These are phyloP conservation scores for Colletotrichum agaves DNA, from an alignment of 2,329 filamentous ascomycete genomes.

Conservation along the genomic window DNA sequence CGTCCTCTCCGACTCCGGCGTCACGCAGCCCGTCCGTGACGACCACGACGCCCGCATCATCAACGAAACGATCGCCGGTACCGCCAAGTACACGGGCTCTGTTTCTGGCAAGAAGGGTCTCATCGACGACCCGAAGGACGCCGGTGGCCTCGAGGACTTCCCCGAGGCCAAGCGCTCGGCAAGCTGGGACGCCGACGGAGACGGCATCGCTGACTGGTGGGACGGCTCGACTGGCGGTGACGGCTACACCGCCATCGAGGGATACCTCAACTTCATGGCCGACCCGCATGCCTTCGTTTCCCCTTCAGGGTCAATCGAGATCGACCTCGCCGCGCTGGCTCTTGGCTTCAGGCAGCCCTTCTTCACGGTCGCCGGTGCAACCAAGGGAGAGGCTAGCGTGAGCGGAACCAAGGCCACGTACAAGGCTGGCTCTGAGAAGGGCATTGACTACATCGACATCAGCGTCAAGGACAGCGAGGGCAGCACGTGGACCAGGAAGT, in stretches of 20 bases:
- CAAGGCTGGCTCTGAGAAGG: conserved; percentile 32
- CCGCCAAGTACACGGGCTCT: conserved; percentile 45
- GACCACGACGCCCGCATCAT: conserved; percentile 48
- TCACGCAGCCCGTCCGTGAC: conserved; percentile 45
- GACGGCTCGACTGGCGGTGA: conserved; percentile 46
- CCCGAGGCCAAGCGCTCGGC: conserved; percentile 41
- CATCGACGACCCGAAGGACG: conserved; percentile 47
- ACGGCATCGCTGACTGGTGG: conserved; percentile 51
- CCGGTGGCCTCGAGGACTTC: conserved; percentile 48
- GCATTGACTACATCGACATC: conserved; percentile 38
- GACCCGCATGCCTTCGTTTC: conserved; percentile 47
- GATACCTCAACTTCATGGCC: conserved; percentile 49
- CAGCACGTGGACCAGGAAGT: conserved; percentile 38
- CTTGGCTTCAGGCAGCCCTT: conserved; percentile 39
- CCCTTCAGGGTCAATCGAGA: conserved; percentile 39
- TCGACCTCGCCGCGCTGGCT: conserved; percentile 43
- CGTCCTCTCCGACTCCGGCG: conserved; percentile 47
- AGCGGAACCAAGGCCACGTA: conserved; percentile 34
- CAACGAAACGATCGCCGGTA: conserved; percentile 45
- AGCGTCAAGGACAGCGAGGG: conserved; percentile 39
- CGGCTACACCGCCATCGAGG: conserved; percentile 47
- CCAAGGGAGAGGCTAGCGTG: conserved; percentile 37
- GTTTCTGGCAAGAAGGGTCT: conserved; percentile 45
- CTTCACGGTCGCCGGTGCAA: conserved; percentile 30
- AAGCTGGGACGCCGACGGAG: conserved; percentile 46